Percentiles rank a stretch among this genome's conserved stretches.
Conservation (phyloP, 2,329 filamentous ascomycete genomes). For the Talaromyces verruculosus region DNA sequence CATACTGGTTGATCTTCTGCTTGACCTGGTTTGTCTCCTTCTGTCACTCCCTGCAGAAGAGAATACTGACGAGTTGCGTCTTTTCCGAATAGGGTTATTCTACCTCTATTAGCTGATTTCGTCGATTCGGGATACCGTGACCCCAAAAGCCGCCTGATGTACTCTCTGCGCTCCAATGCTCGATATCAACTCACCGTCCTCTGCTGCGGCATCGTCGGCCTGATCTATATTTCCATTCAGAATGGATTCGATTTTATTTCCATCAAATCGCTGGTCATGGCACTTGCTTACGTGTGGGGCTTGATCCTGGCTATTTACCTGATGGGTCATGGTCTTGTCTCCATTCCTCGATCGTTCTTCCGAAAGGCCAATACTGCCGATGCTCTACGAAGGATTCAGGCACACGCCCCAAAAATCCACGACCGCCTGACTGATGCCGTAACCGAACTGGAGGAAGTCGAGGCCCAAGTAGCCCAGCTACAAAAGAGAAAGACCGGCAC, state of each 20-base stretch:
- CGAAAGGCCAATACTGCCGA: constrained; percentile 75
- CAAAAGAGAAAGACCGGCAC: constrained; percentile 77
- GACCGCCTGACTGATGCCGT: constrained; percentile 86
- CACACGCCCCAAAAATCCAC: constrained; percentile 74
- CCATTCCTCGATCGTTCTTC: constrained; percentile 79
- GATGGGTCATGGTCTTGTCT: constrained; percentile 95
- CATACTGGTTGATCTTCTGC: constrained; percentile 95
- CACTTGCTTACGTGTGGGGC: constrained; percentile 91
- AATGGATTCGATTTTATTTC: constrained; percentile 71
- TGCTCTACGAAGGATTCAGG: constrained; percentile 72
- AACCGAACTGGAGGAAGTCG: constrained; percentile 74
- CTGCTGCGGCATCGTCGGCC: constrained; percentile 65
- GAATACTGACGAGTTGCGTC: neutral
- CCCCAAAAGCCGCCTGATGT: constrained; percentile 73
- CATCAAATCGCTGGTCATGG: constrained; percentile 85
- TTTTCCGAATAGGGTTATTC: constrained; percentile 65
- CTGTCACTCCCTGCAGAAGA: neutral
- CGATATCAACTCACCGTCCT: constrained; percentile 84
- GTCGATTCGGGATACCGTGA: constrained; percentile 91
- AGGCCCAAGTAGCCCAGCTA: constrained; percentile 76
- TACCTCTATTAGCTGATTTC: constrained; percentile 91
- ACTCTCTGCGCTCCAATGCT: constrained; percentile 83
- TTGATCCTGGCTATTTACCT: constrained; percentile 89
- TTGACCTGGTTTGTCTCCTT: constrained; percentile 72
- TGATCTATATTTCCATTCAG: constrained; percentile 79